These are phyloP conservation scores for Xylariaceae sp. DNA, from an alignment of 2,329 filamentous ascomycete genomes.

Conservation along the genomic window DNA sequence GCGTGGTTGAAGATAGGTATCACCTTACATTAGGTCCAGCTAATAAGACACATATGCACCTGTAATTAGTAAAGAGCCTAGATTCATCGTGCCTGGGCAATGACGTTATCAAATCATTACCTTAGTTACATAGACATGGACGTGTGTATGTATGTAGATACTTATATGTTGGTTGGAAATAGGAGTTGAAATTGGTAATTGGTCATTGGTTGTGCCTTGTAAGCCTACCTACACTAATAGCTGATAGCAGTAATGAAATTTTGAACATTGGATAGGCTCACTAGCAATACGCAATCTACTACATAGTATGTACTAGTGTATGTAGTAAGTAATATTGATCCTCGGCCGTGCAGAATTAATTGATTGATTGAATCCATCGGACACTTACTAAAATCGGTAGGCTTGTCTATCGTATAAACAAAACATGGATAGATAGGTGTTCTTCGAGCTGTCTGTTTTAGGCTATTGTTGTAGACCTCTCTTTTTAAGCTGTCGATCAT, in stretches of 20 bases:
- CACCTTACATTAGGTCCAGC: neutral
- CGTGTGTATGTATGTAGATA: too few relatives aligned
- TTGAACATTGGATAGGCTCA: neutral
- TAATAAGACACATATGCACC: neutral
- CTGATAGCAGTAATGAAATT: too few relatives aligned
- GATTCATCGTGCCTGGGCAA: neutral
- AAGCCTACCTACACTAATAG: neutral
- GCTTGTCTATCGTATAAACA: neutral
- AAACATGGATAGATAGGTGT: too few relatives aligned
- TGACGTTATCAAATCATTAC: too few relatives aligned
- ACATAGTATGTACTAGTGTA: neutral
- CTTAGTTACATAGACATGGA: too few relatives aligned
- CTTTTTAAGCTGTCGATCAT: neutral
- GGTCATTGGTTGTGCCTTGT: neutral
- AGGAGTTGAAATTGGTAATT: neutral
- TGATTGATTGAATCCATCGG: neutral
- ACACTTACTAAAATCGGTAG: neutral
- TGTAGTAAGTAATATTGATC: neutral
- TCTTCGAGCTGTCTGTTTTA: too few relatives aligned
- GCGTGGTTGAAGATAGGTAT: neutral
- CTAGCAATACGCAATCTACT: neutral
- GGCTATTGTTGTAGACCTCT: neutral
- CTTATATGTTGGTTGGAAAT: neutral
- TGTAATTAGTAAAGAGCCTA: neutral
- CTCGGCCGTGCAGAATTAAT: neutral